phyloP scores from a whole-genome alignment of 805 yeast genomes.

The Sporopachydermia lactativora region DNA sequence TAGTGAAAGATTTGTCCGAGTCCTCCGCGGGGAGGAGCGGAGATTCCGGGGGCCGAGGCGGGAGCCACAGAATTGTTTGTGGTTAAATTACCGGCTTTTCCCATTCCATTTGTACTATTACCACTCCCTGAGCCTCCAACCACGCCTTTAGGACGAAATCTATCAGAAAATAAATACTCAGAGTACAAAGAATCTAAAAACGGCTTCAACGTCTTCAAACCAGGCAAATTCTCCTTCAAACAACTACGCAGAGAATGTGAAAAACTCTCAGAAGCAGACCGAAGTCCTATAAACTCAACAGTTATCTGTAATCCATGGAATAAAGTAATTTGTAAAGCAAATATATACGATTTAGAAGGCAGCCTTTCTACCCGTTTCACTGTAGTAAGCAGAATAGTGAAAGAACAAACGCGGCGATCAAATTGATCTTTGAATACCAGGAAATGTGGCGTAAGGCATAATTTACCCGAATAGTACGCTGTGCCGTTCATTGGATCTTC shows the following conservation, averaged over 20 bases:
- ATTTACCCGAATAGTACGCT: constrained; percentile 39
- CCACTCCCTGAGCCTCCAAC: too few relatives aligned
- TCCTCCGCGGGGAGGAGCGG: constrained; percentile 72
- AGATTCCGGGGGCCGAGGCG: too few relatives aligned
- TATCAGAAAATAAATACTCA: constrained; percentile 49
- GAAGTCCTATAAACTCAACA: constrained; percentile 64
- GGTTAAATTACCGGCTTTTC: constrained; percentile 15
- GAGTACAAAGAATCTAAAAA: constrained; percentile 70
- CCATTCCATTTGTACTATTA: constrained; percentile 31
- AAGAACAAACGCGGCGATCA: constrained; percentile 53
- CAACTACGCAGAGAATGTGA: constrained; percentile 51
- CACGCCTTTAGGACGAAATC: not conserved
- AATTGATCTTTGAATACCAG: constrained; percentile 59
- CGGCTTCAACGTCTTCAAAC: constrained; percentile 45
- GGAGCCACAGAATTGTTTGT: too few relatives aligned
- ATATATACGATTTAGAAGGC: constrained; percentile 60
- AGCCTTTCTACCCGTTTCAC: constrained; percentile 76
- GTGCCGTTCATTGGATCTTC: constrained; percentile 4
- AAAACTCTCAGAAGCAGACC: constrained; percentile 69
- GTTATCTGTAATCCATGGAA: constrained; percentile 49
- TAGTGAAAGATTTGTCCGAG: constrained; percentile 72
- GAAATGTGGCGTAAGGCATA: constrained; percentile 65
- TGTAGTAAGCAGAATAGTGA: constrained; percentile 62
- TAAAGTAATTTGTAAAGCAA: constrained; percentile 62
- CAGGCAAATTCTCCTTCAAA: constrained; percentile 46